A percentile compares a stretch with the other conserved stretches of the same genome.
These are phyloP conservation scores for Pyrus bretschneideri DNA, from an alignment of 306 rosid genomes.

Conservation along the genomic window DNA sequence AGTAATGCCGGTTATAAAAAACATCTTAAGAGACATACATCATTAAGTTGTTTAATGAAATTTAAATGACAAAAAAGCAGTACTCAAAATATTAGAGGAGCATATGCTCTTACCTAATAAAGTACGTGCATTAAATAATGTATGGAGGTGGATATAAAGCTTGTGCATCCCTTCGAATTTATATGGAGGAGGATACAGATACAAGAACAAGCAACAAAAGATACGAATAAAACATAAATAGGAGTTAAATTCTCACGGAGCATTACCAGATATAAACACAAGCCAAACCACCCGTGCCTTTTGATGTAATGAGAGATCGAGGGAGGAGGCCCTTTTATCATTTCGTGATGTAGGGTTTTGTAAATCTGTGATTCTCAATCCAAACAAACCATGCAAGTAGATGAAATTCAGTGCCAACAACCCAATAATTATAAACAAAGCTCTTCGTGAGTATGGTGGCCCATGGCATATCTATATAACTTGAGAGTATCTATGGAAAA, in stretches of 20 bases:
- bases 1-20: no score
- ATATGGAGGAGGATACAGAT: background rate
- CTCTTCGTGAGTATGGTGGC: background rate
- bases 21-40: background rate
- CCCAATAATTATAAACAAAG: background rate
- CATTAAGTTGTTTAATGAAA: background rate
- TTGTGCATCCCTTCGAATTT: background rate
- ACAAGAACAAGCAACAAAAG: background rate
- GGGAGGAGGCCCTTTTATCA: background rate
- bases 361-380: background rate
- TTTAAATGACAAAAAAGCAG: background rate
- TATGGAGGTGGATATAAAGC: background rate
- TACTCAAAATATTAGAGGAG: background rate
- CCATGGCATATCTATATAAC: background rate
- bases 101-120: background rate
- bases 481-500: background rate
- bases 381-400: constrained; percentile 2
- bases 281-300: constrained; percentile 4
- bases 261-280: constrained; percentile 1
- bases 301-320: constrained; percentile 12
- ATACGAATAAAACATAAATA: background rate
- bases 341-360: background rate
- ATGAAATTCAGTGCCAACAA: constrained; percentile 9
- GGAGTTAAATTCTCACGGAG: background rate
- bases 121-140: background rate